Base-by-base conservation (phyloP, 2,329 filamentous ascomycete genomes). In the Trichothecium sympodiale region DNA sequence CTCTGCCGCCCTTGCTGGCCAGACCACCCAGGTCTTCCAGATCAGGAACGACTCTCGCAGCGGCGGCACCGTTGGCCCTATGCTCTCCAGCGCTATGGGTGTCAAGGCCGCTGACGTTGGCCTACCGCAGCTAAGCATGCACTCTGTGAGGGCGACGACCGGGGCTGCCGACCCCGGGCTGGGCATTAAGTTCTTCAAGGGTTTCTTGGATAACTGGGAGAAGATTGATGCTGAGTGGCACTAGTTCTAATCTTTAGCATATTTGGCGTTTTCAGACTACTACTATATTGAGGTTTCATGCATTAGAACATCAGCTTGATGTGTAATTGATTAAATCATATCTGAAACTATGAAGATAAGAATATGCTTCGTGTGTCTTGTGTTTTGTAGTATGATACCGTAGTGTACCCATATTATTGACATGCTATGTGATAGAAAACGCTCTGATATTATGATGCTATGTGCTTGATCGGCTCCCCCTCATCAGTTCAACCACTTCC, bases 1-100 rank as follows among this genome's bases (percentile, higher is more conserved):
- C 17, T 74, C 93, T 28, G 88, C 86, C 7, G 78, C 87, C 46
- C 77, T 83, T 40, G 72, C 69, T 41, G 84, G 67, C 34, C 76
- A 75, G 38, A 75, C 71, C 33, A 69, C 93, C 36, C 91, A 96
- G 60, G 67, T 83, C 5, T 96, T 96, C 69, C 87, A 94, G 69
- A 96, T 96, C 55, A 69, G 91, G 38, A 98, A 96, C 54, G 91
- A 96, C 59, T 81, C 74, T 8, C 69, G 89, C 37, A 85, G 78
- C 51, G 91, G 91, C 20, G 91, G 91, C 13, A 98, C 91, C 0
- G 87, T 96, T n/a, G 91, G 91, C 0, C 91, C 91, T 1, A 87
- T 88, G 74, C 69, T 94, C 26, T 86, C 79, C 46, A 77, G 80
- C 18, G 74, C 73, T 18, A 83, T 91, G 59, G 89, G 89, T 20